phyloP scores from a whole-genome alignment of 2,329 filamentous ascomycete genomes.

The Sarocladium strictum region DNA sequence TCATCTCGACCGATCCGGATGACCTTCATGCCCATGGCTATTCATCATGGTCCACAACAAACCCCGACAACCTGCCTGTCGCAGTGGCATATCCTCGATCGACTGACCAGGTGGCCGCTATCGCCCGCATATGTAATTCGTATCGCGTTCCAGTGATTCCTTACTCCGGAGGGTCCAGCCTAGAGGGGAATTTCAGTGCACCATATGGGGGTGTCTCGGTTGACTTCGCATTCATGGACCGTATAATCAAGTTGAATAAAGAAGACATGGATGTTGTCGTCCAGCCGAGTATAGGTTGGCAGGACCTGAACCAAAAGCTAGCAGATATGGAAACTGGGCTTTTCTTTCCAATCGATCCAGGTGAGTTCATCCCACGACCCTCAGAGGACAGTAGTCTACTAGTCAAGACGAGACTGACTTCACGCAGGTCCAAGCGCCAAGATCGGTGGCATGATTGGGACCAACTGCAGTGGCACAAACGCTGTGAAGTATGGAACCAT shows the following conservation, averaged over 20 bases:
- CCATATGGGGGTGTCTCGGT: constrained; percentile 83
- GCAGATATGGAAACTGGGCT: constrained; percentile 66
- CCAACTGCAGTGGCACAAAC: constrained; percentile 73
- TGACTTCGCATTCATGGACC: constrained; percentile 84
- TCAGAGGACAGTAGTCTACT: background rate
- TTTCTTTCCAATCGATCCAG: constrained; percentile 88
- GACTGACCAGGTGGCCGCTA: constrained; percentile 53
- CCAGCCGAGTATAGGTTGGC: constrained; percentile 89
- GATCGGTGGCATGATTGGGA: constrained; percentile 79
- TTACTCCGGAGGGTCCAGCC: constrained; percentile 77
- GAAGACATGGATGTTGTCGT: constrained; percentile 92
- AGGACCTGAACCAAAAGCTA: constrained; percentile 70
- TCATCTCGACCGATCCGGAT: constrained; percentile 57
- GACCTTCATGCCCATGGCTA: constrained; percentile 59
- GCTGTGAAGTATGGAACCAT: constrained; percentile 78
- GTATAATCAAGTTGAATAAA: constrained; percentile 71
- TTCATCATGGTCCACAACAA: constrained; percentile 60
- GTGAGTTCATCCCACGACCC: constrained; percentile 31
- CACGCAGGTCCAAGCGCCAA: constrained; percentile 54
- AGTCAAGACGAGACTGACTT: background rate
- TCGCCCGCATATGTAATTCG: constrained; percentile 66
- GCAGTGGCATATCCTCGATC: constrained; percentile 59
- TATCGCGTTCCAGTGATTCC: constrained; percentile 80
- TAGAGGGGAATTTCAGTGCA: constrained; percentile 87
- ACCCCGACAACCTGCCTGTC: constrained; percentile 54